Conservation (phyloP, 2,329 filamentous ascomycete species). For the Penicillium sp. region DNA sequence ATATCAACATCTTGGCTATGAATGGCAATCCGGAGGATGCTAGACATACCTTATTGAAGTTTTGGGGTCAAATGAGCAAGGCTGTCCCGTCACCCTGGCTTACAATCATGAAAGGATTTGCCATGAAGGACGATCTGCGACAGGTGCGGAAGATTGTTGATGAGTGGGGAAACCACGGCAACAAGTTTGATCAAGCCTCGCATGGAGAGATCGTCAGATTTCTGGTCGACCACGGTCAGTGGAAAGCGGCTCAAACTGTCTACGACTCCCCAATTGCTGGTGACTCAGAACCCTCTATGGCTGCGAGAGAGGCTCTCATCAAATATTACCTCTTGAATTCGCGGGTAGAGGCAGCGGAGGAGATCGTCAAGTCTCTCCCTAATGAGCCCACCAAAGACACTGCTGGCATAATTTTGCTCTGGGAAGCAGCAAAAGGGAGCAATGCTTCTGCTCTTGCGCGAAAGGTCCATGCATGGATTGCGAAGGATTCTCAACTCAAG, state of each 20-base stretch:
- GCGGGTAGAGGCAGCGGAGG: conserved; percentile 61
- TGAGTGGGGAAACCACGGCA: conserved; percentile 54
- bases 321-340: conserved; percentile 60
- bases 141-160: conserved; percentile 57
- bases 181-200: conserved; percentile 41
- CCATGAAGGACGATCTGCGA: conserved; percentile 56
- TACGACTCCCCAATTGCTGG: conserved; percentile 56
- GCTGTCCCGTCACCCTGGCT: conserved; percentile 44
- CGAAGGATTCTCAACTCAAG: conserved; percentile 43
- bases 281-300: conserved; percentile 42
- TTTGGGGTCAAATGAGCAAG: conserved; percentile 36
- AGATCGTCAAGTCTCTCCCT: conserved; percentile 53
- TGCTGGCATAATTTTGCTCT: conserved; percentile 73
- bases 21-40: conserved; percentile 59
- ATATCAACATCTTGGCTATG: conserved; percentile 52
- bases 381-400: conserved; percentile 52
- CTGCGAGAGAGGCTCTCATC: conserved; percentile 56
- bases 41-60: conserved; percentile 44
- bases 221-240: conserved; percentile 58
- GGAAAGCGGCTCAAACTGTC: conserved; percentile 65
- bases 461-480: conserved; percentile 68
- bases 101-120: conserved; percentile 60
- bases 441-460: conserved; percentile 68
- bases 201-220: conserved; percentile 58
- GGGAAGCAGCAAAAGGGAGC: conserved; percentile 70